Percentiles rank a stretch among this genome's conserved stretches.
Evolutionary conservation across 2,329 filamentous ascomycete genomes (phyloP).

Genomic region (Pseudopyricularia cyperi): DNA sequence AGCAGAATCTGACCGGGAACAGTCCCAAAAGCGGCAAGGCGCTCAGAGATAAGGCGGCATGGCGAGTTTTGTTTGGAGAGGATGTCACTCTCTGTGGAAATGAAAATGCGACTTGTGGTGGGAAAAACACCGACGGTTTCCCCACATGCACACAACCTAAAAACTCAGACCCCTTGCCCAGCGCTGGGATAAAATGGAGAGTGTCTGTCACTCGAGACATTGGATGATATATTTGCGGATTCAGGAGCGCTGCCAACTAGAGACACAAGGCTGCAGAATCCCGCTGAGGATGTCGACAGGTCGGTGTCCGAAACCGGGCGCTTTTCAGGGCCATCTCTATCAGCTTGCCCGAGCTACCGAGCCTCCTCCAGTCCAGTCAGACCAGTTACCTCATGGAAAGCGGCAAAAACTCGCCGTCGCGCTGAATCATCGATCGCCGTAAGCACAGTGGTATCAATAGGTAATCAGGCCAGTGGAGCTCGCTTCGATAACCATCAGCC

Average conservation of each 20-base stretch:
- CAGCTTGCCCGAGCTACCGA: no score
- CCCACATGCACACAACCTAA: background rate
- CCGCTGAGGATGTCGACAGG: no score
- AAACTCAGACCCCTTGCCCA: background rate
- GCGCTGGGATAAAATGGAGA: no score
- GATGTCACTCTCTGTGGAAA: background rate
- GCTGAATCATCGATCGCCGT: background rate
- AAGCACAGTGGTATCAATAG: background rate
- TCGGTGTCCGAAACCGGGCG: no score
- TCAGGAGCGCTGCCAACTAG: no score
- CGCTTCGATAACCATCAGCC: background rate
- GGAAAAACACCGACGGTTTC: background rate
- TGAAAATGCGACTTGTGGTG: background rate
- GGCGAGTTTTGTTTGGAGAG: background rate
- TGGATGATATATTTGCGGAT: no score
- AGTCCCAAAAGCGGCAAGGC: background rate
- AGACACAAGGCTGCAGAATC: no score
- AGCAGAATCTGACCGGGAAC: background rate
- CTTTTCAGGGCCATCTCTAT: no score
- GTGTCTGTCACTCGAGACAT: no score
- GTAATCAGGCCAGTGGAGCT: background rate
- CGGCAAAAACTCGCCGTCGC: no score
- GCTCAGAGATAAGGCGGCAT: background rate
- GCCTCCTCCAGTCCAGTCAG: no score
- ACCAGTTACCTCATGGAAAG: no score